phyloP scores from a whole-genome alignment of 768 basidiomycete genomes.

The Leccinum obscurum region DNA sequence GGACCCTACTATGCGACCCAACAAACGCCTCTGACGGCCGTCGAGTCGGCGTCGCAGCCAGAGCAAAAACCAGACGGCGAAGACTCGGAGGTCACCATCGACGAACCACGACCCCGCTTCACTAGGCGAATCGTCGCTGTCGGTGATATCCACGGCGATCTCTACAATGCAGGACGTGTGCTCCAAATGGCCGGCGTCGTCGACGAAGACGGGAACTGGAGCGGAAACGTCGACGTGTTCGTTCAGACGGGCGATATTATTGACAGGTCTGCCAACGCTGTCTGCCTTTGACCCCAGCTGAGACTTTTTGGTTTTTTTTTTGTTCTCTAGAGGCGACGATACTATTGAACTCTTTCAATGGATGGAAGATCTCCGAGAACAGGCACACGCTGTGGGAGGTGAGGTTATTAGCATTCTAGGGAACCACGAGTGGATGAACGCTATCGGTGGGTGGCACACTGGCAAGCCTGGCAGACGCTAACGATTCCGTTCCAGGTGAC shows the following conservation, averaged over 20 bases:
- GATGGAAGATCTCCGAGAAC: constrained; percentile 80
- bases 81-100: constrained; percentile 11
- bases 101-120: constrained; percentile 34
- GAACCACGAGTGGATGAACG: constrained; percentile 98
- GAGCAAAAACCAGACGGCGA: constrained; percentile 5
- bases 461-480: constrained; percentile 2
- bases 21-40: constrained; percentile 9
- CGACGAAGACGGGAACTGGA: constrained; percentile 75
- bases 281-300: constrained; percentile 5
- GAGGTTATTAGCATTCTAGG: constrained; percentile 78
- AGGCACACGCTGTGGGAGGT: constrained; percentile 71
- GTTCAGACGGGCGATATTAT: constrained; percentile 98
- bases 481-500: constrained; percentile 53
- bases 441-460: constrained; percentile 53
- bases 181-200: constrained; percentile 79
- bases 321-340: constrained; percentile 70
- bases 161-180: constrained; percentile 75
- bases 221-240: constrained; percentile 77
- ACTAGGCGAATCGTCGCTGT: constrained; percentile 73
- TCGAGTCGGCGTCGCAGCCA: constrained; percentile 1
- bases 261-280: constrained; percentile 58
- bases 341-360: constrained; percentile 81
- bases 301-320: constrained; percentile 9
- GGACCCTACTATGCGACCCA: constrained; percentile 27
- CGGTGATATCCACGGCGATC: constrained; percentile 91